Evolutionary conservation across 371 early-diverging fungal genomes (phyloP).

Genomic region (Thermomucor indicae-seudaticae): DNA sequence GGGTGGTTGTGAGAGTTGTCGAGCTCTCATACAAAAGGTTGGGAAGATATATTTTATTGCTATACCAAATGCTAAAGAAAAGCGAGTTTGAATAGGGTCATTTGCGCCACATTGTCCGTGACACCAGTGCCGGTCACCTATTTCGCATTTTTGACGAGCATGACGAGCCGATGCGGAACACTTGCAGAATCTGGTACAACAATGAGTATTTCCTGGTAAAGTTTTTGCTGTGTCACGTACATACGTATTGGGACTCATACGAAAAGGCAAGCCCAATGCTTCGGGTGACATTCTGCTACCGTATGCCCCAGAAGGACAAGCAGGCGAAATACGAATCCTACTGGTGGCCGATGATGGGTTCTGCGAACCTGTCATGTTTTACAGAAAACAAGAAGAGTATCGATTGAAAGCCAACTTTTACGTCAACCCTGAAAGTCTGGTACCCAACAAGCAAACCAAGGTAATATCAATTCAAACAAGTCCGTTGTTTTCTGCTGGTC

Average conservation of each 20-base stretch:
- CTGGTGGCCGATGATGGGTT: conserved; percentile 34
- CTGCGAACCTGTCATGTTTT: conserved; percentile 31
- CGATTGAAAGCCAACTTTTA: conserved; percentile 29
- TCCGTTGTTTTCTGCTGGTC: too few relatives aligned
- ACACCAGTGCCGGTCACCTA: conserved; percentile 48
- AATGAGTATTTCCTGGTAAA: conserved; percentile 45
- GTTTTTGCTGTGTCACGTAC: background rate
- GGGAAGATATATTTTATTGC: too few relatives aligned
- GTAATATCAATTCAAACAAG: too few relatives aligned
- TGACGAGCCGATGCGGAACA: conserved; percentile 12
- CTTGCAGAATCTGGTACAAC: conserved; percentile 35
- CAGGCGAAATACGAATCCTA: conserved; percentile 7
- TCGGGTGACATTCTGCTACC: background rate
- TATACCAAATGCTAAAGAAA: background rate
- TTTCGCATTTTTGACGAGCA: conserved; percentile 44
- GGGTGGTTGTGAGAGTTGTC: conserved; percentile 32
- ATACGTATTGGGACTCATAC: background rate
- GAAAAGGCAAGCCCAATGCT: conserved; percentile 26
- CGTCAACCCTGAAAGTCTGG: conserved; percentile 44
- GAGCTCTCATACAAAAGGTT: conserved; percentile 42
- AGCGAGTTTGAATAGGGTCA: conserved; percentile 28
- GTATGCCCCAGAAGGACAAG: background rate
- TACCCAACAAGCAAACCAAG: conserved; percentile 35
- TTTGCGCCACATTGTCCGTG: conserved; percentile 40
- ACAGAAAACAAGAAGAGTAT: conserved; percentile 31